Percentiles rank a stretch among this genome's conserved stretches.
Evolutionary conservation across 768 basidiomycete species (phyloP).

Genomic region (Rhodotorula diobovata): DNA sequence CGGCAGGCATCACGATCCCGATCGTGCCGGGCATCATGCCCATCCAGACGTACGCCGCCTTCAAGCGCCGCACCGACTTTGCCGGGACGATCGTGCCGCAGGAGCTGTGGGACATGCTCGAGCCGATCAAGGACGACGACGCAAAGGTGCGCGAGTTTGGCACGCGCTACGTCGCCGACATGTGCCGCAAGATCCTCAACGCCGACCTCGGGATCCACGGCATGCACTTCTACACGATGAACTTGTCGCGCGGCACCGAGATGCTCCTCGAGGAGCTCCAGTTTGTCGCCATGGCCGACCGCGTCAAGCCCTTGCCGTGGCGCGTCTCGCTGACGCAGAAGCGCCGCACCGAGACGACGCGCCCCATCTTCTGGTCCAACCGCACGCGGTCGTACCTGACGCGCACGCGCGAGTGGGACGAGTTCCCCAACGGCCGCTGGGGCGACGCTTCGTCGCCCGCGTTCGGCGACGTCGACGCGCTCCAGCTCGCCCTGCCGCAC

Average conservation of each 20-base stretch:
- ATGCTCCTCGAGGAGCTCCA: constrained; percentile 90
- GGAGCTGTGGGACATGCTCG: constrained; percentile 61
- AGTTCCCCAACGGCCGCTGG: constrained; percentile 95
- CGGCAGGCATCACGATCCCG: constrained; percentile 74
- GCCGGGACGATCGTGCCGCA: constrained; percentile 75
- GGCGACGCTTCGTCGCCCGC: constrained; percentile 69
- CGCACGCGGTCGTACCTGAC: constrained; percentile 89
- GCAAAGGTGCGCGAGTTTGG: constrained; percentile 90
- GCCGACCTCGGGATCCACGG: constrained; percentile 79
- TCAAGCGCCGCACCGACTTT: constrained; percentile 80
- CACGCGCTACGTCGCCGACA: constrained; percentile 87
- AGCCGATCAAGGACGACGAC: constrained; percentile 83
- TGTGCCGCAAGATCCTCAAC: constrained; percentile 80
- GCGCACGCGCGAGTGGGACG: constrained; percentile 95
- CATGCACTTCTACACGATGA: constrained; percentile 96
- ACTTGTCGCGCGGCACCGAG: constrained; percentile 87
- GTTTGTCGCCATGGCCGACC: constrained; percentile 79
- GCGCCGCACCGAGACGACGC: constrained; percentile 82
- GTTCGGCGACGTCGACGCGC: constrained; percentile 71
- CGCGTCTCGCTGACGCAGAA: constrained; percentile 91
- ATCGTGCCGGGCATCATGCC: constrained; percentile 97
- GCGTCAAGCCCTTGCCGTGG: constrained; percentile 94
- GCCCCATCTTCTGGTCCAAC: constrained; percentile 99
- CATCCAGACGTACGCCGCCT: constrained; percentile 91
- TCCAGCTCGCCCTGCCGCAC: constrained; percentile 50